Evolutionary conservation across 202 grass and related monocot species (phyloP).

Genomic region (Miscanthus sacchariflorus): DNA sequence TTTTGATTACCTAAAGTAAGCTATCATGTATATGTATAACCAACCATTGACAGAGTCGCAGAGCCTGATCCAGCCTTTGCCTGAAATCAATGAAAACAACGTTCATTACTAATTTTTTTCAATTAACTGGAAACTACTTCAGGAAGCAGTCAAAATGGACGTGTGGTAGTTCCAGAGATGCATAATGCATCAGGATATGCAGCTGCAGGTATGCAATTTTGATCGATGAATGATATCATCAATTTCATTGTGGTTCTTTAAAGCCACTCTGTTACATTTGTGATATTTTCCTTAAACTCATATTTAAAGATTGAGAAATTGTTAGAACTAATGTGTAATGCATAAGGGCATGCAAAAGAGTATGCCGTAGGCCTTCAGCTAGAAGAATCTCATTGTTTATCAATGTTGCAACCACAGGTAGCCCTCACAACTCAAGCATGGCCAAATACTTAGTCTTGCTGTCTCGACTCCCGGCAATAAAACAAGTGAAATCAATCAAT

Average conservation of each 20-base stretch:
- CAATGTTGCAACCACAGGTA: constrained; percentile 15
- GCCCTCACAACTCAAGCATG: background rate
- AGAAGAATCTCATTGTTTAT: background rate
- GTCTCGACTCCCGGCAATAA: background rate
- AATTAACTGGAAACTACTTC: background rate
- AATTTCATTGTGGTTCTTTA: background rate
- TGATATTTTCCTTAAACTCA: background rate
- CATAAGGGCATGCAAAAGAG: constrained; percentile 4
- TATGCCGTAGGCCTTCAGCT: background rate
- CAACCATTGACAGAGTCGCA: constrained; percentile 80
- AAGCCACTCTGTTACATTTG: background rate
- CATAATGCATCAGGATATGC: constrained; percentile 3
- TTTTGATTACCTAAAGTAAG: constrained; percentile 2
- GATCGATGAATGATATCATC: background rate
- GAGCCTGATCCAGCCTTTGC: constrained; percentile 77
- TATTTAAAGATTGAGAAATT: background rate
- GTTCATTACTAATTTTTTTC: background rate
- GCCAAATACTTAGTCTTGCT: background rate
- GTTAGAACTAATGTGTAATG: background rate
- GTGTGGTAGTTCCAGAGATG: background rate
- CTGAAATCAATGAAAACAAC: constrained; percentile 45
- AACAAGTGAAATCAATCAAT: background rate
- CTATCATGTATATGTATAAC: constrained; percentile 35
- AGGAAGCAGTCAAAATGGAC: background rate
- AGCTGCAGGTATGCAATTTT: background rate